Evolutionary conservation across 805 yeast genomes (phyloP), one percentile per base, ranked within the genome.

Genomic region (Tetrapisispora fleetii): DNA sequence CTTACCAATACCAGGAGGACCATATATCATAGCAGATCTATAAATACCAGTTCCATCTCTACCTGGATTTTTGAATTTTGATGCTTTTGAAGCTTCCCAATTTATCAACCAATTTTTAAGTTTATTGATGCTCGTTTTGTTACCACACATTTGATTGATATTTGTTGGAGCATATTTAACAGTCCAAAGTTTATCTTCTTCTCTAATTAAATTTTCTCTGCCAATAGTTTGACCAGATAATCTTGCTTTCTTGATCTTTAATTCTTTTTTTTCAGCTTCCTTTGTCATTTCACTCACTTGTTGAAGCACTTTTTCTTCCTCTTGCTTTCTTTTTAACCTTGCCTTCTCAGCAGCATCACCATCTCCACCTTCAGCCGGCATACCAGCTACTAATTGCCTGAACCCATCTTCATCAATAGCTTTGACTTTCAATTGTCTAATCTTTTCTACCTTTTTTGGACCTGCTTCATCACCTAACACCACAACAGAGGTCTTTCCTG

Each of bases 401-500:
- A 93, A 89, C 0, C 98, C 98, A 11, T 78, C 85, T 65, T 93
- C 95, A 58, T 79, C 81, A 51, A 91, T 83, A 38, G 95, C 88
- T 65, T 90, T 90, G 48, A 87, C 79, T 8, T 78, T 75, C 54
- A 81, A 70, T 46, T 79, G 77, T 57, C 79, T 82, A 54, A 95
- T 91, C 59, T 82, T 86, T 57, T 79, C 78, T 40, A 93, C 79
- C 65, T 93, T 93, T n/a, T 88, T 80, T 2, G 98, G 97, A 0
- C 99, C 99, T 2, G 99, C 98, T 55, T 93, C 97, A 46, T 77
- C 88, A 8, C 99, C 99, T 30, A 93, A 73, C 1, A 93, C 97
- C 2, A 91, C 95, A 42, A 89, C 72, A 22, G 88, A 78, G 0
- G 99, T 93, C 58, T 83, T 86, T 11, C 87, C 79, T 48, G 93